A percentile compares a stretch with the other conserved stretches of the same genome.
phyloP scores from a whole-genome alignment of 2,329 filamentous ascomycete species.

The Ceratocystis cacaofunesta region DNA sequence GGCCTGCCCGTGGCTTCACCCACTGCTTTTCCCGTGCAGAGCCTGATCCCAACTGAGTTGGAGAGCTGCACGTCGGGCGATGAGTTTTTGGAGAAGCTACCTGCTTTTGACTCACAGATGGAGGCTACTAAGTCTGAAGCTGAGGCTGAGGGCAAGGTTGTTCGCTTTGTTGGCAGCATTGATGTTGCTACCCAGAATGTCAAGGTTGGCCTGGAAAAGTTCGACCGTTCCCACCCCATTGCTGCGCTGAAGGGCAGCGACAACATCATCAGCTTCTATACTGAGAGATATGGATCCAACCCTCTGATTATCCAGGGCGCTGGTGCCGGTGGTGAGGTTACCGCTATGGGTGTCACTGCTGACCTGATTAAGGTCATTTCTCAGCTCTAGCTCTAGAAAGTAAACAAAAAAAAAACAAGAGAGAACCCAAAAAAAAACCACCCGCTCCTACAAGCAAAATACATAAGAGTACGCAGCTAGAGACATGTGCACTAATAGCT shows the following conservation, averaged over 20 bases:
- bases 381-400: constrained; percentile 48
- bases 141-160: constrained; percentile 74
- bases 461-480: neutral
- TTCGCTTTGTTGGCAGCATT: constrained; percentile 86
- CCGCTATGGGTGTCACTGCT: constrained; percentile 91
- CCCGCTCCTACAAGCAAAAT: no score
- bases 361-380: constrained; percentile 82
- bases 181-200: constrained; percentile 68
- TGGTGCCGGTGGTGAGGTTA: constrained; percentile 86
- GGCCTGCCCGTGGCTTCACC: constrained; percentile 71
- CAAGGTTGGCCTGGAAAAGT: constrained; percentile 84
- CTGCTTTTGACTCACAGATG: constrained; percentile 79
- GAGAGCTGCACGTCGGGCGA: constrained; percentile 62
- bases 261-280: constrained; percentile 98
- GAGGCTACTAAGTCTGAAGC: constrained; percentile 74
- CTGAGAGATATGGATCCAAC: constrained; percentile 79
- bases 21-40: constrained; percentile 84
- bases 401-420: neutral
- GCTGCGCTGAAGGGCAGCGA: constrained; percentile 91
- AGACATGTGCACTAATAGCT: no score
- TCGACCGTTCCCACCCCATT: constrained; percentile 78
- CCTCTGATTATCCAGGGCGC: constrained; percentile 90
- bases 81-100: constrained; percentile 70
- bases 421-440: neutral
- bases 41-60: constrained; percentile 76